Conservation (phyloP, 768 basidiomycete species). For the Rhizopogon vesiculosus region DNA sequence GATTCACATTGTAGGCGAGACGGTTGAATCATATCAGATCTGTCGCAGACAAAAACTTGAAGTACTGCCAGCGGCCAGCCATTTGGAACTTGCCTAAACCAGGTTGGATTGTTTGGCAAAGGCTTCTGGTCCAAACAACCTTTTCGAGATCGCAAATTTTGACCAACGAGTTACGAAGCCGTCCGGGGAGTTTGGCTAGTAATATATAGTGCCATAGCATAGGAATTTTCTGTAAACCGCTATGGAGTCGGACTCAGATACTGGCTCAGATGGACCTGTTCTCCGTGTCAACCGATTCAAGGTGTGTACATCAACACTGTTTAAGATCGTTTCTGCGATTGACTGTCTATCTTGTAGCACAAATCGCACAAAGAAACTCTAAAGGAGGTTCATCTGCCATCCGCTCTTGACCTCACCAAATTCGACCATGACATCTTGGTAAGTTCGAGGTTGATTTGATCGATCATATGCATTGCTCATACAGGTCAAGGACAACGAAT, state of each 20-base stretch:
- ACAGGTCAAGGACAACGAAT: constrained; percentile 61
- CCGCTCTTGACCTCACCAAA: constrained; percentile 49
- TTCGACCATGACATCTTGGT: constrained; percentile 61
- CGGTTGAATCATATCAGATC: too few relatives aligned
- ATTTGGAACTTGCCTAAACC: too few relatives aligned
- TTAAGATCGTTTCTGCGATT: neutral
- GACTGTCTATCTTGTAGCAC: constrained; percentile 38
- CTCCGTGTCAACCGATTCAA: constrained; percentile 48
- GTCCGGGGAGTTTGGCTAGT: too few relatives aligned
- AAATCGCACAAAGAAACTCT: constrained; percentile 67
- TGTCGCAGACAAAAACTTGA: too few relatives aligned
- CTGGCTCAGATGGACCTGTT: constrained; percentile 11
- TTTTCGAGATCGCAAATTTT: constrained; percentile 3
- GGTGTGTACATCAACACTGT: constrained; percentile 20
- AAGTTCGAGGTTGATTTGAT: constrained; percentile 4
- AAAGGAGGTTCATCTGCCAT: constrained; percentile 69
- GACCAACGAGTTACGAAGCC: too few relatives aligned
- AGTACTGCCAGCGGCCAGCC: too few relatives aligned
- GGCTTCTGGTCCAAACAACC: constrained; percentile 7
- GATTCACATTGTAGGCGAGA: too few relatives aligned
- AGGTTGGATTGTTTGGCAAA: constrained; percentile 1
- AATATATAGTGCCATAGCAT: too few relatives aligned
- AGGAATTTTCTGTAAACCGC: too few relatives aligned
- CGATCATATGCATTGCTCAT: neutral
- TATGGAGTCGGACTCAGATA: constrained; percentile 1